Conservation (phyloP, 73 alveolate species). For the Paramecium sonneborni region DNA sequence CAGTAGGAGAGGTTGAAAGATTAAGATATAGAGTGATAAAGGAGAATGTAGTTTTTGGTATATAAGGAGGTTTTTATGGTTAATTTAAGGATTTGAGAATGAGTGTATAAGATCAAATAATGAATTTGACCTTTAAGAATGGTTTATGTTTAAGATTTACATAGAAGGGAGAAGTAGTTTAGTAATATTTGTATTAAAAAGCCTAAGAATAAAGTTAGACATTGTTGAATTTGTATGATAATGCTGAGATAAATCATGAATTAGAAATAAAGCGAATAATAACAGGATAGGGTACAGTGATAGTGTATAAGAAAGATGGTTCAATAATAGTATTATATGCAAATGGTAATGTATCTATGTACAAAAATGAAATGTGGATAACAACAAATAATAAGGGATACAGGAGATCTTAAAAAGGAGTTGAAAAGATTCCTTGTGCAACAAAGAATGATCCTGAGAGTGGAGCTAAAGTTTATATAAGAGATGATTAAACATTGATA, state of each 20-base stretch:
- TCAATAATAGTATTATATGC: conserved; percentile 76
- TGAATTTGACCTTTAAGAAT: conserved; percentile 54
- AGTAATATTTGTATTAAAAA: conserved; percentile 1
- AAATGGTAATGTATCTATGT: conserved; percentile 76
- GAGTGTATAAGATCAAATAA: conserved; percentile 9
- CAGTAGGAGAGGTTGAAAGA: conserved; percentile 70
- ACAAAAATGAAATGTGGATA: conserved; percentile 72
- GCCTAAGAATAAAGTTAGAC: neutral
- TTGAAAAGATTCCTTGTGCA: conserved; percentile 88
- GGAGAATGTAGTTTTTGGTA: conserved; percentile 62
- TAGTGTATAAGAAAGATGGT: conserved; percentile 73
- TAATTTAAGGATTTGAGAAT: conserved; percentile 6
- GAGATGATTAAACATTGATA: conserved; percentile 92
- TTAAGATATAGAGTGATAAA: conserved; percentile 56
- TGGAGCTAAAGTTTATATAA: conserved; percentile 85
- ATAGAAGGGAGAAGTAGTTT: conserved; percentile 52
- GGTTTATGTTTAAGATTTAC: conserved; percentile 59
- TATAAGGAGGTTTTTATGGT: conserved; percentile 42
- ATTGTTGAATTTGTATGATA: conserved; percentile 55
- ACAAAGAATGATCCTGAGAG: conserved; percentile 90
- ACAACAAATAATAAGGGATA: conserved; percentile 81
- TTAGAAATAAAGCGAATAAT: conserved; percentile 67
- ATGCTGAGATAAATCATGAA: conserved; percentile 60
- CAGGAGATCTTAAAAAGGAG: conserved; percentile 59
- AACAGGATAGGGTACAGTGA: conserved; percentile 71